These are phyloP conservation scores for Hypomontagnella monticulosa DNA, from an alignment of 495 filamentous ascomycete genomes.

Conservation along the genomic window DNA sequence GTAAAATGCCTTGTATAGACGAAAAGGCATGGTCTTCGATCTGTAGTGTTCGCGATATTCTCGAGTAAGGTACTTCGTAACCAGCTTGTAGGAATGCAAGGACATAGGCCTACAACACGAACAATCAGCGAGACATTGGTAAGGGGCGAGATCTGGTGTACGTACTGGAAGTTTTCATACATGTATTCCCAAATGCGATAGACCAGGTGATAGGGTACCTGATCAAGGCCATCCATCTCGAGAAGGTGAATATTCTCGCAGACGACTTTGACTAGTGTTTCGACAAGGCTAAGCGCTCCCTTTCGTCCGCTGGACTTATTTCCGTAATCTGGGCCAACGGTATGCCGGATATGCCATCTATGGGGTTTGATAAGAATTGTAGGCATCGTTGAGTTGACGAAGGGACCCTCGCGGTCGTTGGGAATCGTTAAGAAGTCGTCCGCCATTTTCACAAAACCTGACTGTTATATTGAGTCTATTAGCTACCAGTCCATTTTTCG, in stretches of 20 bases:
- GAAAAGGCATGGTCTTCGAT: not conserved
- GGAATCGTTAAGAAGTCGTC: too few relatives aligned
- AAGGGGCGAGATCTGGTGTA: not conserved
- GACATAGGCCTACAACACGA: not conserved
- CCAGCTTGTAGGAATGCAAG: too few relatives aligned
- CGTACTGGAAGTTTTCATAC: constrained; percentile 7
- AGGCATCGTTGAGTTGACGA: too few relatives aligned
- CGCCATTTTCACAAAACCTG: too few relatives aligned
- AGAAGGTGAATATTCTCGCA: constrained; percentile 25
- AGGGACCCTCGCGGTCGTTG: too few relatives aligned
- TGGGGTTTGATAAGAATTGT: too few relatives aligned
- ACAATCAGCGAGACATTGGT: not conserved
- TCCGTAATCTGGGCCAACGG: too few relatives aligned
- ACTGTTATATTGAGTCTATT: too few relatives aligned
- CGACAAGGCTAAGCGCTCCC: constrained; percentile 32
- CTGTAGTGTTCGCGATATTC: not conserved
- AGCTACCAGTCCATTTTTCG: too few relatives aligned
- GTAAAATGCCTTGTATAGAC: constrained; percentile 4
- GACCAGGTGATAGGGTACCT: constrained; percentile 27
- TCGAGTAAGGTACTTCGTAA: not conserved
- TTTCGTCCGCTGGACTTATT: too few relatives aligned
- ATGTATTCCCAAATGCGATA: constrained; percentile 33
- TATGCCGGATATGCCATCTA: too few relatives aligned
- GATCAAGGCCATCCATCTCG: constrained; percentile 6
- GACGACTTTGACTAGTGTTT: constrained; percentile 37